Base-by-base conservation (phyloP, 805 yeast genomes). In the Komagataella populi region DNA sequence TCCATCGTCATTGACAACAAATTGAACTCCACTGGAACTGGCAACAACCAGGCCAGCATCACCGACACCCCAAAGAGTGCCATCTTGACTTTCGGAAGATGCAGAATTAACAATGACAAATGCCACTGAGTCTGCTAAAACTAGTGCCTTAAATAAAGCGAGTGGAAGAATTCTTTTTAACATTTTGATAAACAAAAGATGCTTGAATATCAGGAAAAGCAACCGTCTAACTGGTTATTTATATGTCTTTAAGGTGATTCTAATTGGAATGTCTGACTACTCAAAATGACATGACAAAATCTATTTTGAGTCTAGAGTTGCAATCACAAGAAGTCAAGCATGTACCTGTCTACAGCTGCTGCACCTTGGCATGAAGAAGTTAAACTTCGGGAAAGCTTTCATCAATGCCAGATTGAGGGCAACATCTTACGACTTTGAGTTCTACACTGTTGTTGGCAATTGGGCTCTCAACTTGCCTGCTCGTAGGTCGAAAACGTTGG, bases 41-140 rank as follows among this genome's bases (percentile, higher is more conserved):
- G 50, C 58, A 30, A 63, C 60, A 50, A 51, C 50, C 30, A 47
- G 49, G 30, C 50, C 52, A 22, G 49, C 48, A 39, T 50, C 52
- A 17, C 2, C 23, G 8, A 45, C 47, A 10, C 23, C 47, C 47
- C 47, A 18, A 45, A 10, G 6, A 10, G 20, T 10, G 6, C 6
- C 12, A 6, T 45, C 47, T 8, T 10, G n/a, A 20, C 20, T 14
- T 4, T 20, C 20, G 20, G 20, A 20, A 18, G 12, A 8, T 10
- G 12, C 23, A 45, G 23, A 45, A 20, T 10, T 12, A 12, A 2
- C 10, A 12, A 18, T 20, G 14, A 10, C 10, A 20, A 18, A 45
- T 45, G 10, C 47, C 20, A 45, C 14, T 10, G 23, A 20, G 20
- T 45, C n/a, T 10, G 47, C 47, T 18, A 45, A 45, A 10, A 45